A percentile compares a stretch with the other conserved stretches of the same genome.
Conservation (phyloP, 2,329 filamentous ascomycete genomes). For the Penicillium digitatum region DNA sequence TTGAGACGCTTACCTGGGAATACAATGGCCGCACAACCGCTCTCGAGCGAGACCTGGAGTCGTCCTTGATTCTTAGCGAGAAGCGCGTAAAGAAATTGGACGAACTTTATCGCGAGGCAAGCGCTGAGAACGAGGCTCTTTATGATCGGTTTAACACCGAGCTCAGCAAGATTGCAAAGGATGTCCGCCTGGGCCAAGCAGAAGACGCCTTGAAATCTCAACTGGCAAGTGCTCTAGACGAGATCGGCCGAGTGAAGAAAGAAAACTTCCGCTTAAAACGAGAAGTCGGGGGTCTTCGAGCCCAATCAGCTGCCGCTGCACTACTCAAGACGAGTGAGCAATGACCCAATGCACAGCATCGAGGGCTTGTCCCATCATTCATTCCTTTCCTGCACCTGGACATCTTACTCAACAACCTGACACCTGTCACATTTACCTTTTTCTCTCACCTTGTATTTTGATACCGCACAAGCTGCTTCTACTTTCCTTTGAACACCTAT, state of each 20-base stretch:
- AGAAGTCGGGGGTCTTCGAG: slow-evolving; percentile 69
- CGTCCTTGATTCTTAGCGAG: slow-evolving; percentile 68
- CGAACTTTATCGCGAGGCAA: slow-evolving; percentile 80
- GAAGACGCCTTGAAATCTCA: slow-evolving; percentile 71
- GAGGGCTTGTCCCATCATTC: not conserved
- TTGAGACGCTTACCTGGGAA: slow-evolving; percentile 59
- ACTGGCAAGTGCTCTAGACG: slow-evolving; percentile 70
- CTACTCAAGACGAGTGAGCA: slow-evolving; percentile 32
- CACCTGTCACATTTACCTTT: not conserved
- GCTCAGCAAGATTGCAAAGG: slow-evolving; percentile 74
- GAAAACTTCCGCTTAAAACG: slow-evolving; percentile 80
- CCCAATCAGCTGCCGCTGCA: slow-evolving; percentile 41
- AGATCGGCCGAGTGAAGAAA: slow-evolving; percentile 71
- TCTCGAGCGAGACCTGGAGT: slow-evolving; percentile 68
- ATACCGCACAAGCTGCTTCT: slow-evolving; percentile 14
- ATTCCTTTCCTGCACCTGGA: not conserved
- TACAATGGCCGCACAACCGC: slow-evolving; percentile 58
- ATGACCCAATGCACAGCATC: slow-evolving; percentile 4
- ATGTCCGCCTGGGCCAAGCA: slow-evolving; percentile 69
- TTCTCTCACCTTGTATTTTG: slow-evolving; percentile 12
- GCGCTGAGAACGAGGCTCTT: slow-evolving; percentile 85
- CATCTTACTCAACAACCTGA: not conserved
- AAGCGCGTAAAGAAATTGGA: slow-evolving; percentile 77
- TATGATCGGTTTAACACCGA: slow-evolving; percentile 94
- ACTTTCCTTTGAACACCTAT: slow-evolving; percentile 7